Evolutionary conservation across 1,284 basidiomycete species (phyloP).

Genomic region (Cryptococcus neoformans): DNA sequence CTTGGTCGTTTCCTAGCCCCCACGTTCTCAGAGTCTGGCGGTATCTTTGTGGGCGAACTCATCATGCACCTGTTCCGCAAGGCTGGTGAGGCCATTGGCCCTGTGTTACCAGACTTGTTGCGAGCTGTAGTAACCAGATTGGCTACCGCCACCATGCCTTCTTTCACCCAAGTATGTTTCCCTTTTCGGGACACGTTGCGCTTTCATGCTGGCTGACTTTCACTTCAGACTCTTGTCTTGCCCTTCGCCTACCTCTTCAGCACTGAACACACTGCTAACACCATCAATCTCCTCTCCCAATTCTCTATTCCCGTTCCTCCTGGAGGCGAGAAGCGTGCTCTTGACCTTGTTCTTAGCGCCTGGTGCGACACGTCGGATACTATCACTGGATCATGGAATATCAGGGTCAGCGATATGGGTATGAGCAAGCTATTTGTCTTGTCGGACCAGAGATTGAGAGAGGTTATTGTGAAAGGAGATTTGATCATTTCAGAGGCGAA

Average conservation of each 20-base stretch:
- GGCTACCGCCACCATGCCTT: conserved; percentile 76
- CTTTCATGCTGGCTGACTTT: neutral
- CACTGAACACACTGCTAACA: conserved; percentile 72
- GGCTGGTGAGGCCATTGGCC: conserved; percentile 60
- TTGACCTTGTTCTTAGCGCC: conserved; percentile 77
- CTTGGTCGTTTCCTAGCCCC: conserved; percentile 71
- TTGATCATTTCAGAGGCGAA: conserved; percentile 77
- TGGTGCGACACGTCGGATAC: conserved; percentile 95
- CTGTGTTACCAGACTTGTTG: conserved; percentile 77
- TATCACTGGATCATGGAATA: conserved; percentile 92
- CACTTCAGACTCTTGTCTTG: conserved; percentile 69
- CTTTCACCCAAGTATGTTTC: conserved; percentile 70
- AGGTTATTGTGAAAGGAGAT: conserved; percentile 83
- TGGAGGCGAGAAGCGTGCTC: conserved; percentile 50
- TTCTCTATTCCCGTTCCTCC: conserved; percentile 54
- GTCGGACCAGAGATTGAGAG: conserved; percentile 57
- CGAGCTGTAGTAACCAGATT: conserved; percentile 79
- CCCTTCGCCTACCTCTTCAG: conserved; percentile 87
- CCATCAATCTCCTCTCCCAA: conserved; percentile 69
- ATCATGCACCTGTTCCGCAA: conserved; percentile 89
- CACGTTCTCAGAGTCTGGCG: conserved; percentile 68
- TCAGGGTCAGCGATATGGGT: conserved; percentile 76
- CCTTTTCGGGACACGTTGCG: neutral
- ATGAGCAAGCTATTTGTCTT: conserved; percentile 72
- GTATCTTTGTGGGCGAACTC: conserved; percentile 87